Conservation (phyloP, 192 early-diverging fungal species). For the Coemansia sp. region DNA sequence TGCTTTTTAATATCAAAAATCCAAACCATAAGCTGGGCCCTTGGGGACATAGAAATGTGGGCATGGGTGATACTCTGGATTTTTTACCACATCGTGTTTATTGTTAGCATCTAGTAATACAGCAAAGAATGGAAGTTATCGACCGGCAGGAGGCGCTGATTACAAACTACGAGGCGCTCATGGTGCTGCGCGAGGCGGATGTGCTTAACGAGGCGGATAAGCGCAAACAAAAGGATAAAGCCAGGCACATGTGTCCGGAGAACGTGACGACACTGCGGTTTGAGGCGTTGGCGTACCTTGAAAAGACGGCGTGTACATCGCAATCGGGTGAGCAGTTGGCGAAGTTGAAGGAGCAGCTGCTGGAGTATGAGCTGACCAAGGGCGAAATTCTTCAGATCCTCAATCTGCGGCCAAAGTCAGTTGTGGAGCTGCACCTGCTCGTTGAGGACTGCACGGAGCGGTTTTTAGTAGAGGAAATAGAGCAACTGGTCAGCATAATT, state of each 20-base stretch:
- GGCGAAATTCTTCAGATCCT: slow-evolving; percentile 75
- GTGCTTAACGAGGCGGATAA: slow-evolving; percentile 34
- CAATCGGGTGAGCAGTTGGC: slow-evolving; percentile 60
- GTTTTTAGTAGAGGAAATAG: slow-evolving; percentile 57
- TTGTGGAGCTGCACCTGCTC: slow-evolving; percentile 67
- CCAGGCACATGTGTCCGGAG: slow-evolving; percentile 56
- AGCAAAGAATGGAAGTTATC: slow-evolving; percentile 60
- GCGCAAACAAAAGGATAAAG: slow-evolving; percentile 1
- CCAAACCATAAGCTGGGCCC: not conserved
- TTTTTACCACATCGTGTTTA: not conserved
- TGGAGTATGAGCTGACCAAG: slow-evolving; percentile 61
- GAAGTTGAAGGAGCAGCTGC: slow-evolving; percentile 49
- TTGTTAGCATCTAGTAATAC: not conserved
- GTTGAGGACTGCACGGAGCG: slow-evolving; percentile 75
- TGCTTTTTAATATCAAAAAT: not conserved
- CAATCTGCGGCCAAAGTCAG: slow-evolving; percentile 65
- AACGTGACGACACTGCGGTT: slow-evolving; percentile 68
- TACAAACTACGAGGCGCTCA: slow-evolving; percentile 69
- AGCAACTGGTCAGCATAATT: slow-evolving; percentile 42
- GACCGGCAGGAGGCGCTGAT: slow-evolving; percentile 63
- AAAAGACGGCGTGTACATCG: slow-evolving; percentile 57
- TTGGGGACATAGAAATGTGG: not conserved
- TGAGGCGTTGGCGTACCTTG: slow-evolving; percentile 59
- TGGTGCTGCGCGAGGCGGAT: slow-evolving; percentile 60
- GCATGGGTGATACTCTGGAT: not conserved